Conservation (phyloP, 192 early-diverging fungal species). For the Phycomyces nitens region DNA sequence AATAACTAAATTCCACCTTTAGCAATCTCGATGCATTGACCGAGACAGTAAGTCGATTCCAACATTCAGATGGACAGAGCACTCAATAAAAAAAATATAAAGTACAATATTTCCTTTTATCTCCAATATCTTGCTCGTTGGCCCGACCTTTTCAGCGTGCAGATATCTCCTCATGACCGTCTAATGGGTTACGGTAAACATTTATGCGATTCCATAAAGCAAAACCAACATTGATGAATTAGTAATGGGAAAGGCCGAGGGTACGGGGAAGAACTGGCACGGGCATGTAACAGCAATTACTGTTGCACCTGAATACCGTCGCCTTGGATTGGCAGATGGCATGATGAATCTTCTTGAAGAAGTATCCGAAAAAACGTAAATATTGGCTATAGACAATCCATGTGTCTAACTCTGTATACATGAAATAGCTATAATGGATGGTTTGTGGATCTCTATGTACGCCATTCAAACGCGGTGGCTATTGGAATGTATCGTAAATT, state of each 20-base stretch:
- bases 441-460: constrained; percentile 96
- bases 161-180: constrained; percentile 64
- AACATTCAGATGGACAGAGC: background rate
- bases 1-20: too few relatives aligned
- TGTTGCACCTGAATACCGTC: constrained; percentile 91
- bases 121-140: constrained; percentile 88
- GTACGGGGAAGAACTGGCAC: constrained; percentile 84
- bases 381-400: background rate
- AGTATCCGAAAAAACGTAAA: constrained; percentile 82
- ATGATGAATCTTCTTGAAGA: constrained; percentile 89
- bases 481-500: constrained; percentile 90
- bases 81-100: background rate
- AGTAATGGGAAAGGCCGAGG: constrained; percentile 97
- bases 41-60: constrained; percentile 66
- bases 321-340: constrained; percentile 82
- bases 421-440: constrained; percentile 68
- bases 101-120: constrained; percentile 95
- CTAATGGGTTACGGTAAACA: constrained; percentile 85
- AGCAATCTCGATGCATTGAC: constrained; percentile 92
- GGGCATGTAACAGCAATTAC: constrained; percentile 98
- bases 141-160: constrained; percentile 90
- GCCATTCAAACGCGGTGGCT: constrained; percentile 87
- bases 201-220: background rate
- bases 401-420: background rate
- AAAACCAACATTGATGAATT: background rate